phyloP scores from a whole-genome alignment of 2,329 filamentous ascomycete species.

The Endoconidiophora laricicola region DNA sequence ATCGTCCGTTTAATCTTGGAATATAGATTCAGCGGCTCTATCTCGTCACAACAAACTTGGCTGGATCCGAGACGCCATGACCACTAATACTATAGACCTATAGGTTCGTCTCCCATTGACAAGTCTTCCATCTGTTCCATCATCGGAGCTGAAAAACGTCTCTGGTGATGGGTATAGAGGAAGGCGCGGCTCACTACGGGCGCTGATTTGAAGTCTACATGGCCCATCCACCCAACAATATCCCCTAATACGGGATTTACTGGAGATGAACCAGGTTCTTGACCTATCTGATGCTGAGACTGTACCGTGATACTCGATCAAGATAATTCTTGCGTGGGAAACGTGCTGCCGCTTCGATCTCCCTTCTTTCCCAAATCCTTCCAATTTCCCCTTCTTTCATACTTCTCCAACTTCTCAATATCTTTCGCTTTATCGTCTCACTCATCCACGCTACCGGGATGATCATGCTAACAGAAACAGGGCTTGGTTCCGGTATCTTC shows the following conservation, averaged over 20 bases:
- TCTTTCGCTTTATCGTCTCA: background rate
- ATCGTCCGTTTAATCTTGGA: background rate
- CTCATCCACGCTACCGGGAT: slow-evolving; percentile 13
- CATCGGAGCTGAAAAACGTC: background rate
- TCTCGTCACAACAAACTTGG: too few relatives aligned
- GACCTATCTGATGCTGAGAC: slow-evolving; percentile 61
- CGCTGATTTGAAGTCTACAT: slow-evolving; percentile 33
- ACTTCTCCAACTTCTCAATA: slow-evolving; percentile 1
- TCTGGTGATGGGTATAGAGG: slow-evolving; percentile 1
- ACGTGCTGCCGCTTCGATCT: slow-evolving; percentile 73
- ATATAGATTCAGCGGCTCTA: background rate
- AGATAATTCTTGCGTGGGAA: slow-evolving; percentile 99
- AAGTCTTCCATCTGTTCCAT: slow-evolving; percentile 6
- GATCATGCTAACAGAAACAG: slow-evolving; percentile 34
- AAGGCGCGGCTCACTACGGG: slow-evolving; percentile 63
- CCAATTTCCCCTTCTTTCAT: slow-evolving; percentile 13
- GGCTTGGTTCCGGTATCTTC: slow-evolving; percentile 67
- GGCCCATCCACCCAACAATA: slow-evolving; percentile 5
- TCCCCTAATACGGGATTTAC: background rate
- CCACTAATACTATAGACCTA: slow-evolving; percentile 9
- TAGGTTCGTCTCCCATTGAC: slow-evolving; percentile 13
- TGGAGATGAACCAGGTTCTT: slow-evolving; percentile 4
- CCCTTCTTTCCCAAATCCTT: slow-evolving; percentile 17
- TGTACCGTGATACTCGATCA: slow-evolving; percentile 96
- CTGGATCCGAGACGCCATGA: too few relatives aligned